Evolutionary conservation across 805 yeast genomes (phyloP).

Genomic region (Metschnikowia drakensbergensis): DNA sequence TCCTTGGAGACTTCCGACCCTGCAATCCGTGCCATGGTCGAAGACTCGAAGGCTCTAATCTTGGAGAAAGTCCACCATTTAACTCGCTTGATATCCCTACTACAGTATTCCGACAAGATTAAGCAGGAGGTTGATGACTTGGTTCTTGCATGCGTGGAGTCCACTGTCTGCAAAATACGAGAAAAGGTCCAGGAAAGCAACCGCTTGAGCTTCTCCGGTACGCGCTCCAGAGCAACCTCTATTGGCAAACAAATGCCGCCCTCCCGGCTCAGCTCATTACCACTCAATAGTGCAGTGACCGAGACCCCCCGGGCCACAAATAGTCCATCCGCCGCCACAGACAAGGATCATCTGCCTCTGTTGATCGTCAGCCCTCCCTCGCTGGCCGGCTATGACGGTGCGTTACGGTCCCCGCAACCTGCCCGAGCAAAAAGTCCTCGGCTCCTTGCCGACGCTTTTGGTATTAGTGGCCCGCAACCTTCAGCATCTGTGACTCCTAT

Average conservation of each 20-base stretch:
- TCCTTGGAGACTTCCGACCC: constrained; percentile 57
- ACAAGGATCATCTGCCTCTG: not conserved
- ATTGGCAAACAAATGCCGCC: not conserved
- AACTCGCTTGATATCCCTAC: constrained; percentile 65
- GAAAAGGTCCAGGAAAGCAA: constrained; percentile 27
- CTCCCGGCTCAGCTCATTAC: not conserved
- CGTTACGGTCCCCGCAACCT: constrained; percentile 1
- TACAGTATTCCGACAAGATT: constrained; percentile 70
- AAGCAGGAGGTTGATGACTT: constrained; percentile 72
- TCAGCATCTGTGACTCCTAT: constrained; percentile 1
- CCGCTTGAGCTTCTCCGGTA: constrained; percentile 1
- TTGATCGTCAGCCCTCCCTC: not conserved
- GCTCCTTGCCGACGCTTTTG: not conserved
- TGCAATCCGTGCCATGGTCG: constrained; percentile 57
- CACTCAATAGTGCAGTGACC: not conserved
- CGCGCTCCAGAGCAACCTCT: not conserved
- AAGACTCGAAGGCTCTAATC: constrained; percentile 62
- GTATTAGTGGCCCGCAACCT: not conserved
- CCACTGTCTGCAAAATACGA: constrained; percentile 55
- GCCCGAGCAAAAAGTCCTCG: not conserved
- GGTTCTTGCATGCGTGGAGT: constrained; percentile 59
- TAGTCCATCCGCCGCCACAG: not conserved
- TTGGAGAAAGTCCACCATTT: constrained; percentile 66
- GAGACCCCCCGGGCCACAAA: not conserved
- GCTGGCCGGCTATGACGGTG: not conserved